Base-by-base conservation (phyloP, 495 filamentous ascomycete species). In the Penicillium goetzii region DNA sequence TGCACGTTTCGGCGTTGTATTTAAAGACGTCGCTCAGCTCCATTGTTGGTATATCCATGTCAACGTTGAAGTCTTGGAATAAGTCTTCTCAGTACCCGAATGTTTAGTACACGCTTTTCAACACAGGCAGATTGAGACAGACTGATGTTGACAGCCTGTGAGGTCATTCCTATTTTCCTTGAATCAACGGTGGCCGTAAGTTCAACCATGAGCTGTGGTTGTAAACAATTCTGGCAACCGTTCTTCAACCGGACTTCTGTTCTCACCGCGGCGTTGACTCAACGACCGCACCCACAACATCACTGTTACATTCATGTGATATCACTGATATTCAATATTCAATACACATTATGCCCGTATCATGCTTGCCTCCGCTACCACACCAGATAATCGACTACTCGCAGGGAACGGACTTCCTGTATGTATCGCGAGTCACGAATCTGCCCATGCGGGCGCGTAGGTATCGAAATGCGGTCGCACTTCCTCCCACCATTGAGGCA, bases 281-380 rank as follows among this genome's bases (percentile, higher is more conserved):
- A 45, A 45, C 40, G 40, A 45, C 40, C 40, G 14, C 40, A 45
- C 15, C n/a, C n/a, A 45, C 40, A 32, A 32, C 30, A 32, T 45
- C 40, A 45, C 40, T 17, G 14, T 45, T 45, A 45, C 14, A 21
- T 21, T 7, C 3, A 47, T 19, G 10, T 11, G 15, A 21, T 47
- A 47, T 47, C 43, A n/a, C 43, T 47, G 17, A 12, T 47, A 47
- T 47, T 47, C n/a, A 47, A 47, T 47, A 12, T 47, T 47, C 43
- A 47, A 47, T 47, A 47, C 43, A 47, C 43, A 9, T 23, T 7
- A 47, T 47, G 43, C 43, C 43, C 7, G 14, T 14, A 47, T 47
- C 14, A 47, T 47, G 43, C 43, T 47, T 47, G 43, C 43, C 21
- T 47, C 14, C 14, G 43, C 43, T 47, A 47, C 43, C 43, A 23